Conservation (phyloP, 139 green algal genomes). For the Tetratostichococcus sp. region DNA sequence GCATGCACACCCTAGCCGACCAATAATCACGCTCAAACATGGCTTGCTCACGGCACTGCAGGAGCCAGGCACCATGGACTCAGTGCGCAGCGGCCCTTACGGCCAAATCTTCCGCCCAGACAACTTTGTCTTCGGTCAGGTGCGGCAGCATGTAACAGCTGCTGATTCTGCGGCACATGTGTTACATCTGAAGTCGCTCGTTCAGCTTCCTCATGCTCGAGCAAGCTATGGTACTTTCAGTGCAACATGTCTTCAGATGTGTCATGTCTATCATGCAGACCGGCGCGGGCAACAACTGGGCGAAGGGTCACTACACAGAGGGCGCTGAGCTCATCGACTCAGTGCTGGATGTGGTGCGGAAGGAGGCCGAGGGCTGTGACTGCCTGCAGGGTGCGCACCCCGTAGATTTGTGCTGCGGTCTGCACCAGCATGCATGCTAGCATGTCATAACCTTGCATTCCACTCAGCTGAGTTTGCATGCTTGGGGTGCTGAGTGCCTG, state of each 20-base stretch:
- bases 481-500: too few species aligned
- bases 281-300: constrained; percentile 98
- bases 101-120: constrained; percentile 92
- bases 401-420: too few species aligned
- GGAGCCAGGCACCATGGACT: constrained; percentile 97
- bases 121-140: constrained; percentile 96
- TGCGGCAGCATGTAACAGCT: neutral
- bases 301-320: constrained; percentile 99
- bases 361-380: constrained; percentile 97
- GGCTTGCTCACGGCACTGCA: neutral
- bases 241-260: neutral
- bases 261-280: constrained; percentile 54
- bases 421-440: too few species aligned
- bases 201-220: neutral
- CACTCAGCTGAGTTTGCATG: too few species aligned
- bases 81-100: constrained; percentile 90
- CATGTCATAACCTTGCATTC: too few species aligned
- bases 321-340: constrained; percentile 97
- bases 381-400: constrained; percentile 83
- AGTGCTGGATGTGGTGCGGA: constrained; percentile 95
- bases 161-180: too few species aligned
- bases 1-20: too few species aligned
- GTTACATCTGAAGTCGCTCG: too few species aligned
- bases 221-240: too few species aligned
- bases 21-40: too few species aligned